Conservation (phyloP, 768 basidiomycete genomes). For the Vararia minispora region DNA sequence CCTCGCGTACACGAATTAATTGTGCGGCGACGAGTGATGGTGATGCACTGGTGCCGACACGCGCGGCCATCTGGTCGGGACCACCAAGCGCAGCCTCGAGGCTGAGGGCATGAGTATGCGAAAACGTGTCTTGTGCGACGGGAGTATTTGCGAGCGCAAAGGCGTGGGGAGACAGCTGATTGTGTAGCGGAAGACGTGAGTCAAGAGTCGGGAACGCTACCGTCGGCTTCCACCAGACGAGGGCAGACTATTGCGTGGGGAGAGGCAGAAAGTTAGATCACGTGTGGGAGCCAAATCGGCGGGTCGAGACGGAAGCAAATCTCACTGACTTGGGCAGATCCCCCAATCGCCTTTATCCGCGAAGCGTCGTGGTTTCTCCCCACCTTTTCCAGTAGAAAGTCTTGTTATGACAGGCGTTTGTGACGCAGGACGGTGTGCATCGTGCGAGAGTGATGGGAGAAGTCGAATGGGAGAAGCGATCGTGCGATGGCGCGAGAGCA, state of each 20-base stretch:
- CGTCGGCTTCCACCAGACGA: slow-evolving; percentile 84
- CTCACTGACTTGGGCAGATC: slow-evolving; percentile 59
- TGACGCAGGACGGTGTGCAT: too few species aligned
- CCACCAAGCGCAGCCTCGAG: slow-evolving; percentile 71
- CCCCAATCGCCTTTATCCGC: slow-evolving; percentile 66
- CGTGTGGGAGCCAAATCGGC: background rate
- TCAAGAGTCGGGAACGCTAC: slow-evolving; percentile 65
- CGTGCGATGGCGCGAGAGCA: too few species aligned
- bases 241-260: slow-evolving; percentile 38
- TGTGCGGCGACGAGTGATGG: slow-evolving; percentile 67
- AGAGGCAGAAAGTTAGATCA: background rate
- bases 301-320: slow-evolving; percentile 5
- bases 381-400: slow-evolving; percentile 67
- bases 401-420: too few species aligned
- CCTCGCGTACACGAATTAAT: slow-evolving; percentile 67
- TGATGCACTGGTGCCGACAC: slow-evolving; percentile 63
- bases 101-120: slow-evolving; percentile 65
- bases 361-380: slow-evolving; percentile 57
- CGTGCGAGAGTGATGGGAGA: background rate
- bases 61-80: slow-evolving; percentile 64
- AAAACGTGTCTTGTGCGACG: slow-evolving; percentile 69
- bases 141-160: slow-evolving; percentile 70
- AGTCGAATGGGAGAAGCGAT: slow-evolving; percentile 5
- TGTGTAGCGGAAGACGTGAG: slow-evolving; percentile 54
- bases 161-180: slow-evolving; percentile 53